phyloP scores from a whole-genome alignment of 352 stramenopile genomes.

The Phytopythium aichiense region DNA sequence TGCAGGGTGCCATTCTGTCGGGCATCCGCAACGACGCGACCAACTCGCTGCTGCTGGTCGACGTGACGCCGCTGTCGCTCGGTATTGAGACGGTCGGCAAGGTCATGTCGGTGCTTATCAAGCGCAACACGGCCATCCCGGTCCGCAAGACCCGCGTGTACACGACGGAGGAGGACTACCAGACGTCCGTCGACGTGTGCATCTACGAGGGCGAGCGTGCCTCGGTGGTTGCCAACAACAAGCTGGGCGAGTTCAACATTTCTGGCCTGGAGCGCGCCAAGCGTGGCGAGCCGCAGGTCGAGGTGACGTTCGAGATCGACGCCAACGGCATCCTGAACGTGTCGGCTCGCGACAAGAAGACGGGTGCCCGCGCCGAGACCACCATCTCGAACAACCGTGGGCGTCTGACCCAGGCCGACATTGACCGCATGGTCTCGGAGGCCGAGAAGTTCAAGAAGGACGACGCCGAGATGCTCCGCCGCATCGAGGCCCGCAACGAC shows the following conservation, averaged over 20 bases:
- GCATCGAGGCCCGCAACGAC: conserved; percentile 68
- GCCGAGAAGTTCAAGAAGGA: conserved; percentile 76
- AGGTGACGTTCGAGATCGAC: conserved; percentile 90
- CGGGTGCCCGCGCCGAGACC: conserved; percentile 53
- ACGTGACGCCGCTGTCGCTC: conserved; percentile 88
- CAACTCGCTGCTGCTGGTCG: conserved; percentile 82
- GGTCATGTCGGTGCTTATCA: conserved; percentile 88
- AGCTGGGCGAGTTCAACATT: conserved; percentile 91
- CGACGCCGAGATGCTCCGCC: conserved; percentile 61
- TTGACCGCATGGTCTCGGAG: conserved; percentile 67
- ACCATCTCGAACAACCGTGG: conserved; percentile 79
- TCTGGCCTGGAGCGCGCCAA: conserved; percentile 83
- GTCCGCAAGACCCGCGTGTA: conserved; percentile 78
- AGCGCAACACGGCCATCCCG: conserved; percentile 86
- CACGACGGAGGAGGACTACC: conserved; percentile 66
- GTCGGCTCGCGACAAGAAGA: conserved; percentile 84
- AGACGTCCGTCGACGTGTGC: conserved; percentile 86
- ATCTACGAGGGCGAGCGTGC: conserved; percentile 89
- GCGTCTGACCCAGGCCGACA: conserved; percentile 63
- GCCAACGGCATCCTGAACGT: conserved; percentile 93
- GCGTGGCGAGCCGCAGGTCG: conserved; percentile 87
- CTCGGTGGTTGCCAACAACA: conserved; percentile 90
- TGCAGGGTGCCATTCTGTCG: conserved; percentile 59
- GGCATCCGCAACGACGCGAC: conserved; percentile 78
- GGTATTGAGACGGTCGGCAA: conserved; percentile 88